These are phyloP conservation scores for Globisporangium orthogonon DNA, from an alignment of 352 stramenopile species.

Conservation along the genomic window DNA sequence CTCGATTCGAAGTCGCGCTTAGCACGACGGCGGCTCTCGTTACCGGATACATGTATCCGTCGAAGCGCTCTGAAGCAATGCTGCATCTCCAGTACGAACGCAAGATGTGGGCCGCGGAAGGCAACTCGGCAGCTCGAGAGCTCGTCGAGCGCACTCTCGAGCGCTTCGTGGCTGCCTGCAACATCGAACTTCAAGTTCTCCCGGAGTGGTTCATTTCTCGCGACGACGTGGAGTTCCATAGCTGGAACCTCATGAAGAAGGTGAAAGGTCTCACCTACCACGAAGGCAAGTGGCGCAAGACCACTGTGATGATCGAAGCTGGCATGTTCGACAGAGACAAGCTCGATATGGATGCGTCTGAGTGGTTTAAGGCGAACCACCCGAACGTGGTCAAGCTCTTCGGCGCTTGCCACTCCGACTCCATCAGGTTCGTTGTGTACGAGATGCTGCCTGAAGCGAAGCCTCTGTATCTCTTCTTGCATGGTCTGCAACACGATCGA, in stretches of 20 bases:
- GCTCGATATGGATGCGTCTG: neutral
- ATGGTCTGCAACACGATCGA: neutral
- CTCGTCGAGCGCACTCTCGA: neutral
- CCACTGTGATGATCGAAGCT: neutral
- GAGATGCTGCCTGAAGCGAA: neutral
- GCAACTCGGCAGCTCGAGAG: neutral
- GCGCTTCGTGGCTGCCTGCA: neutral
- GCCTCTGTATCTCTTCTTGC: slow-evolving; percentile 1
- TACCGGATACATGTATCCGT: neutral
- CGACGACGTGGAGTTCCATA: slow-evolving; percentile 1
- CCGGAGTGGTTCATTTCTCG: slow-evolving; percentile 1
- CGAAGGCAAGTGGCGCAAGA: slow-evolving; percentile 1
- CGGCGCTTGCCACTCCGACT: neutral
- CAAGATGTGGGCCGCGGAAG: neutral
- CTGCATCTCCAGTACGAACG: slow-evolving; percentile 1
- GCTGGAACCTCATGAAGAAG: slow-evolving; percentile 1
- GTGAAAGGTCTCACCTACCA: neutral
- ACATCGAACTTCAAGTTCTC: neutral
- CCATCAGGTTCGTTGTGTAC: neutral
- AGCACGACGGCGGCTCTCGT: neutral
- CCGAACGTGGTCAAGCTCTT: slow-evolving; percentile 7
- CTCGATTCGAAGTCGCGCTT: neutral
- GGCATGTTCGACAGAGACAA: too few species aligned
- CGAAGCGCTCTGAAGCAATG: neutral
- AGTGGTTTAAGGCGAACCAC: slow-evolving; percentile 1